Evolutionary conservation across 495 filamentous ascomycete species (phyloP).

Genomic region (Aspergillus indologenus): DNA sequence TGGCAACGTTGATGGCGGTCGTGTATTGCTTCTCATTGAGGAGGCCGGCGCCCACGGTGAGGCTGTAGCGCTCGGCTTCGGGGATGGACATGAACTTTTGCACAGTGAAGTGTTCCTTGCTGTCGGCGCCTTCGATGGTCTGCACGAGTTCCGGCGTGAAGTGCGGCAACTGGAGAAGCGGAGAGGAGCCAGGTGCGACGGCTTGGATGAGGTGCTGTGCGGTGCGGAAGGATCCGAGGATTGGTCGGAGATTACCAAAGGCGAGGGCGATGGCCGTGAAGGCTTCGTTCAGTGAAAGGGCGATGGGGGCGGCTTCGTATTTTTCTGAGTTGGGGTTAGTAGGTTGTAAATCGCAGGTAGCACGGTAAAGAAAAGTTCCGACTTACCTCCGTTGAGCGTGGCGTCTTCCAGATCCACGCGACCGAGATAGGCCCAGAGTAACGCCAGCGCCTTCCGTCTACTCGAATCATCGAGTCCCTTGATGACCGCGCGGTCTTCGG

Average conservation of each 20-base stretch:
- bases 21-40: slow-evolving; percentile 74
- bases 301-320: slow-evolving; percentile 79
- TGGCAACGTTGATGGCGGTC: slow-evolving; percentile 68
- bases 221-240: slow-evolving; percentile 76
- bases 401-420: slow-evolving; percentile 74
- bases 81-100: slow-evolving; percentile 85
- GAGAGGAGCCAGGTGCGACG: slow-evolving; percentile 73
- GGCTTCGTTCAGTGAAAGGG: slow-evolving; percentile 77
- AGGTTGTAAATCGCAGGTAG: neutral
- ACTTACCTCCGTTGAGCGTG: slow-evolving; percentile 68
- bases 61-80: slow-evolving; percentile 66
- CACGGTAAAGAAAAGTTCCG: slow-evolving; percentile 7
- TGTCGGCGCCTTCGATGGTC: slow-evolving; percentile 67
- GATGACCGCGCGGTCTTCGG: slow-evolving; percentile 56
- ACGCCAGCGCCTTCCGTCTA: slow-evolving; percentile 78
- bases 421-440: slow-evolving; percentile 93
- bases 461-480: slow-evolving; percentile 73
- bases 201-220: slow-evolving; percentile 90
- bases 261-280: slow-evolving; percentile 84
- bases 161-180: slow-evolving; percentile 87
- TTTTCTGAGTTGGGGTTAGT: slow-evolving; percentile 45
- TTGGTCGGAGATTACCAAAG: slow-evolving; percentile 76
- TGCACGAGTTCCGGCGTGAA: slow-evolving; percentile 74
- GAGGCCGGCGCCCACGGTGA: slow-evolving; percentile 65
- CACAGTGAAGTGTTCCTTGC: slow-evolving; percentile 71